Evolutionary conservation across 768 basidiomycete genomes (phyloP).

Genomic region (Kwoniella sp.): DNA sequence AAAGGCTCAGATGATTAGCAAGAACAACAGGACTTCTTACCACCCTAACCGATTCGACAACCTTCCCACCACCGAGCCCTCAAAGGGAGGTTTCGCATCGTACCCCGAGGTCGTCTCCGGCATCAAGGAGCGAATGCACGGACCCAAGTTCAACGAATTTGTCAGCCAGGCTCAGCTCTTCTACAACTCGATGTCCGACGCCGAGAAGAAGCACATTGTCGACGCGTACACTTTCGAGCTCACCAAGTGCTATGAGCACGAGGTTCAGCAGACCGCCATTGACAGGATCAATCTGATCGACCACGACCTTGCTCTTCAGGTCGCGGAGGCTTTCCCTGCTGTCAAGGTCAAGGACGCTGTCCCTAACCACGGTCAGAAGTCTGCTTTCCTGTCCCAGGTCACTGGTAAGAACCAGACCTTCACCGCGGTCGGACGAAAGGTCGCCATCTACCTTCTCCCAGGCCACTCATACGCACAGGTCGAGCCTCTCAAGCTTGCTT

Average conservation of each 20-base stretch:
- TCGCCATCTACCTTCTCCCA: conserved; percentile 72
- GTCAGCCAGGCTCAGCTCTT: conserved; percentile 73
- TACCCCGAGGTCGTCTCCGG: conserved; percentile 53
- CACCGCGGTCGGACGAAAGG: conserved; percentile 58
- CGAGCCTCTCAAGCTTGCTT: conserved; percentile 57
- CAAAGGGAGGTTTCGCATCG: conserved; percentile 54
- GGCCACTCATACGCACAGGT: conserved; percentile 66
- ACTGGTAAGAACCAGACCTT: conserved; percentile 48
- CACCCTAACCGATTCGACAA: conserved; percentile 68
- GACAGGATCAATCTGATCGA: conserved; percentile 68
- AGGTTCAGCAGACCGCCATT: conserved; percentile 66
- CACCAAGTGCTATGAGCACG: conserved; percentile 71
- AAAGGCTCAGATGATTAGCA: conserved; percentile 49
- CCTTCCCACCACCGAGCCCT: conserved; percentile 44
- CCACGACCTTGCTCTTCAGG: conserved; percentile 63
- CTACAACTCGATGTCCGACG: conserved; percentile 68
- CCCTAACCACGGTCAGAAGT: conserved; percentile 60
- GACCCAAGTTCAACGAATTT: conserved; percentile 66
- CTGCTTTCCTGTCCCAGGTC: conserved; percentile 60
- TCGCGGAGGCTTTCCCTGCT: conserved; percentile 65
- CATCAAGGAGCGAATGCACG: conserved; percentile 55
- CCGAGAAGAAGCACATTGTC: conserved; percentile 70
- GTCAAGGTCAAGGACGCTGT: conserved; percentile 57
- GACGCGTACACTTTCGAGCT: conserved; percentile 75
- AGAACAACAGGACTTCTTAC: conserved; percentile 58